Evolutionary conservation across 2,329 filamentous ascomycete genomes (phyloP), one percentile per base, ranked within the genome.

Genomic region (Ascocoryne sarcoides): DNA sequence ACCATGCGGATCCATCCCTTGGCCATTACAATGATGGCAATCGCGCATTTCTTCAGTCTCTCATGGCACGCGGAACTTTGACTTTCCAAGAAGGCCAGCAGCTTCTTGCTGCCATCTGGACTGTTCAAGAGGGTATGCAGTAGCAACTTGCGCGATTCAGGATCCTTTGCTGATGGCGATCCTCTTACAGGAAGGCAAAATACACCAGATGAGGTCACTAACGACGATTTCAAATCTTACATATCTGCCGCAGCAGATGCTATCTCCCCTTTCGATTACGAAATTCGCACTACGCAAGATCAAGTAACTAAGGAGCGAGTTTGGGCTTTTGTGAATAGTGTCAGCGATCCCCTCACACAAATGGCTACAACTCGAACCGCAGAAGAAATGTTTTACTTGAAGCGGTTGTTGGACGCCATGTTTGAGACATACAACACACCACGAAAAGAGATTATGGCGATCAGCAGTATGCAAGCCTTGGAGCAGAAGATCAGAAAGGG

Each of bases 321-420:
- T 16, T 95, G 81, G 60, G 86, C 84, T 2, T 70, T 98, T 23
- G 82, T 96, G 34, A 98, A 98, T 64, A 86, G 82, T 1, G 82
- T 84, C 8, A 87, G 82, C 46, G 92, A 98, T 61, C 69, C 82
- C 0, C 68, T 90, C 44, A 93, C 87, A 0, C 90, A 95, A 56
- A 72, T 95, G 29, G 87, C 89, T 2, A 96, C 92, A 0, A 78
- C 76, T 0, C 84, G 84, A 58, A 75, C 71, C 5, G 67, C 86
- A 0, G 88, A 95, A 51, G 89, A 96, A 65, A 84, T 96, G 21
- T 78, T 84, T 0, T 98, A 87, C 59, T 76, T 96, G 40, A 92
- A 93, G 63, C 73, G 92, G 7, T 61, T 95, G 3, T 73, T 98
- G 1, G 89, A 95, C 60, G 79, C 75, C 52, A 94, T 98, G 76